Conservation (phyloP, 2,329 filamentous ascomycete species). For the Keithomyces neogunnii region DNA sequence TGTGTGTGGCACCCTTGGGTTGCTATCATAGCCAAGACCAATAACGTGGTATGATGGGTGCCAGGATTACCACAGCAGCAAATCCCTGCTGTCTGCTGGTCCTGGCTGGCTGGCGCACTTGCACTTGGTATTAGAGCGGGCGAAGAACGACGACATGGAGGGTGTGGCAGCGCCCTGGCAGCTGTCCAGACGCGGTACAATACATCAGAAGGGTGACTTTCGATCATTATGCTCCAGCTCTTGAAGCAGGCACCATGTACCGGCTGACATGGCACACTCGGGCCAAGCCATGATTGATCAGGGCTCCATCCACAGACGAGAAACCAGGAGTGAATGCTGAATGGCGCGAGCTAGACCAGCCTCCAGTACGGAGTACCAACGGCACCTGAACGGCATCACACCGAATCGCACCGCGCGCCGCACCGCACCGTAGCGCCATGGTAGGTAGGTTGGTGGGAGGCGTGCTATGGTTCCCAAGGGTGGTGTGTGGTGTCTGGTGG, state of each 20-base stretch:
- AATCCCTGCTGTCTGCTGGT: slow-evolving; percentile 2
- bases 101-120: background rate
- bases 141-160: background rate
- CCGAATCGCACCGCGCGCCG: background rate
- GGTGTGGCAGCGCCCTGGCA: background rate
- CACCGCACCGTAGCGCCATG: background rate
- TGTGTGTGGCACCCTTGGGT: slow-evolving; percentile 5
- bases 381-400: background rate
- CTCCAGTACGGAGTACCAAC: background rate
- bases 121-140: background rate
- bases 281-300: background rate
- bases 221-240: background rate
- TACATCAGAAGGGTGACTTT: background rate
- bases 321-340: background rate
- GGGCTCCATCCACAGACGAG: background rate
- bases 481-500: background rate
- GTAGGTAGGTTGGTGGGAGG: background rate
- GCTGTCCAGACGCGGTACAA: background rate
- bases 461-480: too few relatives aligned
- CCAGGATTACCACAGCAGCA: slow-evolving; percentile 3
- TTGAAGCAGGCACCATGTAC: background rate
- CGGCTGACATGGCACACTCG: background rate
- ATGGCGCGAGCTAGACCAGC: background rate
- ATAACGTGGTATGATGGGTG: slow-evolving; percentile 5
- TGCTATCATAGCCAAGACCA: slow-evolving; percentile 6